These are phyloP conservation scores for Tritrichomonas musculus DNA, from an alignment of 208 protist genomes.

Conservation along the genomic window DNA sequence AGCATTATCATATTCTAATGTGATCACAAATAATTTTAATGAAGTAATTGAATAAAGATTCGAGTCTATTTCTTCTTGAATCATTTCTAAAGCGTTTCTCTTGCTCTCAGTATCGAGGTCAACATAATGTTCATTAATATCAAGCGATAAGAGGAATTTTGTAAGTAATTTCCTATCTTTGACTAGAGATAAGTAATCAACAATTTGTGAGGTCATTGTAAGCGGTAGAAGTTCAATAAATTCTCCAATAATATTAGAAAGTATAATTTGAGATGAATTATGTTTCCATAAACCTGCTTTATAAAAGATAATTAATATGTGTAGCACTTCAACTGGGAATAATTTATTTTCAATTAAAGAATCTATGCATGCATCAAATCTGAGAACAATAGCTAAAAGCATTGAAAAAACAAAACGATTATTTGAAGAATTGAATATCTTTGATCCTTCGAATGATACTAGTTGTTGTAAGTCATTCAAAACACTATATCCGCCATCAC, in stretches of 20 bases:
- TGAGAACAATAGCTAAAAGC: not conserved
- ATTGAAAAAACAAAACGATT: not conserved
- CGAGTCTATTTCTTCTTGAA: no score
- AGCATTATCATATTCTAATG: no score
- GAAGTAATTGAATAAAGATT: no score
- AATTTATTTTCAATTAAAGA: not conserved
- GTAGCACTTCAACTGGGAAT: not conserved
- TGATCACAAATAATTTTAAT: no score
- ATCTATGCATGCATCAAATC: not conserved
- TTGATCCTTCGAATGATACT: not conserved
- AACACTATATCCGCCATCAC: not conserved
- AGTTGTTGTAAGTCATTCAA: not conserved
- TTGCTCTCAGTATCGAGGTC: no score
- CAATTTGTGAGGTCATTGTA: no score
- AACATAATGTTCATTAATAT: not conserved
- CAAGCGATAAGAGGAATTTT: not conserved
- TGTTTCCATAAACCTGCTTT: not conserved
- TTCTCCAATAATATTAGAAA: not conserved
- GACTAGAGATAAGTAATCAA: not conserved
- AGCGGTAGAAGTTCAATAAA: not conserved
- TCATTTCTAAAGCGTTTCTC: no score
- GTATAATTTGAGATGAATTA: no score
- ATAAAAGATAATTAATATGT: not conserved
- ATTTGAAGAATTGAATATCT: not conserved
- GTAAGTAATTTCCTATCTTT: not conserved